Evolutionary conservation across 129 eudicot species (phyloP), one percentile per base, ranked within the genome.

Genomic region (Apium graveolens): DNA sequence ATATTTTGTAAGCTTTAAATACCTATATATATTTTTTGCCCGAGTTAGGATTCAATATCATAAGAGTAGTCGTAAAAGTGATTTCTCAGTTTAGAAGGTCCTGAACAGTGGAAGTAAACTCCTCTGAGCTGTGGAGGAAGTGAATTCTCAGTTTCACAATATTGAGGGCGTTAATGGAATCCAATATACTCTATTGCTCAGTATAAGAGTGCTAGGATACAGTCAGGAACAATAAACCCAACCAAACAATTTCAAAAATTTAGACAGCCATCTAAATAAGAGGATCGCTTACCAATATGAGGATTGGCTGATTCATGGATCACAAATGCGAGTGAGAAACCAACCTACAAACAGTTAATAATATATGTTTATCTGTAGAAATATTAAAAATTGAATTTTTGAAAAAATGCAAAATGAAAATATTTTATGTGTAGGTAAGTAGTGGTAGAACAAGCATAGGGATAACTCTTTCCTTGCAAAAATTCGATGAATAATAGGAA

Each of bases 281-380:
- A 34, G 13, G 57, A 63, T 38, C 4, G 81, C 97, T 90, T 78
- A 96, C 99, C 99, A 75, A 96, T 81, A 83, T 92, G 99, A 72
- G 99, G 99, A 84, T 96, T 96, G 79, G 99, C 99, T 18, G 99
- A 96, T 86, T 96, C 99, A 84, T 92, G 97, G 79, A 96, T 96
- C 80, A 96, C 97, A 82, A 96, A 96, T 88, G 99, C 99, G 80
- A 96, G 97, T 24, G 99, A 96, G 84, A 86, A 85, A 26, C 99
- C 97, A 51, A 96, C 99, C 99, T 96, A 24, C 37, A 62, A 73
- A 46, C 62, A 80, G 17, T 72, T 78, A 11, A 37, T 31, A 66
- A 70, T 76, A 70, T 76, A 20, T 73, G 51, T 57, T 75, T 29
- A 78, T 73, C 70, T 65, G 32, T 6, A 16, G 42, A 43, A 32